These are phyloP conservation scores for Mycosarcoma maydis DNA, from an alignment of 1,284 basidiomycete genomes.

Conservation along the genomic window DNA sequence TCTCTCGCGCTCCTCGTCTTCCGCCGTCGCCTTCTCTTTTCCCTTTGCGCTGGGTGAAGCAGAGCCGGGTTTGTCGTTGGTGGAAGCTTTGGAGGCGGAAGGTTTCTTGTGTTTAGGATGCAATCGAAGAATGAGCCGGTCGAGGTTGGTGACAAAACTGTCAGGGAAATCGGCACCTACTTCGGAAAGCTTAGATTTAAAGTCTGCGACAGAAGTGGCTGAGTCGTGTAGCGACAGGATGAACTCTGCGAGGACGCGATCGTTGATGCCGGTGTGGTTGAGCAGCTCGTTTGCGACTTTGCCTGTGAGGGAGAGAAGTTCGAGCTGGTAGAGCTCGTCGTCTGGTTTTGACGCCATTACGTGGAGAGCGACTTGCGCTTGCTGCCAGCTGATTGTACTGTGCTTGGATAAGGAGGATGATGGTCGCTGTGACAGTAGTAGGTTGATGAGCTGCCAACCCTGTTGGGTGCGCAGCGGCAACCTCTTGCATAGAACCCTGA, in stretches of 20 bases:
- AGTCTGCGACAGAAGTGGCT: slow-evolving; percentile 78
- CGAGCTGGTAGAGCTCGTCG: slow-evolving; percentile 64
- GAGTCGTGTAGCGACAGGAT: slow-evolving; percentile 89
- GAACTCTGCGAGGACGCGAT: slow-evolving; percentile 94
- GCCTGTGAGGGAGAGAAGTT: slow-evolving; percentile 61
- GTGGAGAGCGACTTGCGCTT: not conserved
- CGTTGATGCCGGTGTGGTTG: slow-evolving; percentile 74
- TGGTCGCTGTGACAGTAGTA: not conserved
- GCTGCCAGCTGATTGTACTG: too few relatives aligned
- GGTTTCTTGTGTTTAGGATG: slow-evolving; percentile 83
- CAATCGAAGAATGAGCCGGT: slow-evolving; percentile 90
- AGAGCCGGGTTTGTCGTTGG: slow-evolving; percentile 66
- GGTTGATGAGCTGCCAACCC: too few relatives aligned
- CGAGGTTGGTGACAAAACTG: slow-evolving; percentile 88
- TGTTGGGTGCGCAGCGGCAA: not conserved
- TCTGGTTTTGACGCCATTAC: slow-evolving; percentile 15
- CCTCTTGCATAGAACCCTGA: slow-evolving; percentile 17
- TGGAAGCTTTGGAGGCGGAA: slow-evolving; percentile 11
- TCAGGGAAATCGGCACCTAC: slow-evolving; percentile 87
- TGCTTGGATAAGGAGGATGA: not conserved
- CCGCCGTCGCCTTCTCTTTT: slow-evolving; percentile 69
- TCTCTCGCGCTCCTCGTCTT: slow-evolving; percentile 75
- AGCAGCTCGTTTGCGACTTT: slow-evolving; percentile 66
- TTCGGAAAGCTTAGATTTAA: slow-evolving; percentile 83
- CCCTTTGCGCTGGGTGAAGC: slow-evolving; percentile 57